Conservation (phyloP, 2,329 filamentous ascomycete species). For the Davidsoniella virescens region DNA sequence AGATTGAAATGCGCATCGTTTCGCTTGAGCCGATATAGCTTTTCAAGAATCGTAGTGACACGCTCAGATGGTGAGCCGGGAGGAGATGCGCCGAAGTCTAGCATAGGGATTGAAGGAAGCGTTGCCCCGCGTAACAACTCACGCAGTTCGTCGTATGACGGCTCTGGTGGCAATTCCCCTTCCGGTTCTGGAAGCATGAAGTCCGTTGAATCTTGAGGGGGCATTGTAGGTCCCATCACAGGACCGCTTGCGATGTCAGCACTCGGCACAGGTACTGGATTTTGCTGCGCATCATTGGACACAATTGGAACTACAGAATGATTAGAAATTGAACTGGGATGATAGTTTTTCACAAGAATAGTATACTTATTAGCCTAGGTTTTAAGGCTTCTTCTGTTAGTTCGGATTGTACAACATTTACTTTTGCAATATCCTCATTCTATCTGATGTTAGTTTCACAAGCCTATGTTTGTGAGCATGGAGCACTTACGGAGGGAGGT, state of each 20-base stretch:
- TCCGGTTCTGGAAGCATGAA: constrained; percentile 12
- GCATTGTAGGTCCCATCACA: constrained; percentile 13
- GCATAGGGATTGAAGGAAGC: constrained; percentile 53
- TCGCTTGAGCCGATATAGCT: constrained; percentile 63
- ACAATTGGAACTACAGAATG: background rate
- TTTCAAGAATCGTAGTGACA: constrained; percentile 50
- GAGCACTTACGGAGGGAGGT: background rate
- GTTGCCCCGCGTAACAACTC: constrained; percentile 54
- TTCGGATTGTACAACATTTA: background rate
- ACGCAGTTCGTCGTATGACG: constrained; percentile 53
- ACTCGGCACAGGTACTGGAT: background rate
- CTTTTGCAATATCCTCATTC: background rate
- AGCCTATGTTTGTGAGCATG: background rate
- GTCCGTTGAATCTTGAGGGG: constrained; percentile 2
- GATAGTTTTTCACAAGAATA: no score
- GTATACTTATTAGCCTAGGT: no score
- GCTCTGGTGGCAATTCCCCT: constrained; percentile 16
- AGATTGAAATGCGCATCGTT: constrained; percentile 65
- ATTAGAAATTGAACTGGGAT: background rate
- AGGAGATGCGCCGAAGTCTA: constrained; percentile 59
- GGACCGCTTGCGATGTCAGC: background rate
- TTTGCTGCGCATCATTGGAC: background rate
- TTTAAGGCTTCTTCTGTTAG: no score
- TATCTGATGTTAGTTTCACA: background rate
- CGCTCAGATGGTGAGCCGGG: constrained; percentile 38